Base-by-base conservation (phyloP, 2,329 filamentous ascomycete genomes). In the Epichloe aotearoae region DNA sequence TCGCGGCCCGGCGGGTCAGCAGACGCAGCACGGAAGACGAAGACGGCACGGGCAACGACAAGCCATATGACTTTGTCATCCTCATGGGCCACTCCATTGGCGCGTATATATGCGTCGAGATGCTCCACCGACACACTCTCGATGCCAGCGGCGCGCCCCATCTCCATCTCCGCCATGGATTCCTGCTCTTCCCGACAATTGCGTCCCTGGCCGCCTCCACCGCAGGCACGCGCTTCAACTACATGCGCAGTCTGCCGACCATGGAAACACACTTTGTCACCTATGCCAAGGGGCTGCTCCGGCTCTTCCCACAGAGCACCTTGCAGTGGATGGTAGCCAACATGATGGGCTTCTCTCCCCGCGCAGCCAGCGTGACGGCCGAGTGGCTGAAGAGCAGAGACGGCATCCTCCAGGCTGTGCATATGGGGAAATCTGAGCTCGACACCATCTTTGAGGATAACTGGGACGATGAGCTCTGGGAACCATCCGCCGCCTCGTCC, bases 11-110 rank as follows among this genome's bases (percentile, higher is more conserved):
- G 17, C 49, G 46, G n/a, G 42, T 26, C 23, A 26, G 23, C 6
- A 23, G 23, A 23, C 23, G 5, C 26, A 44, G 37, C 33, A 30
- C 33, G 36, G 45, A 41, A 8, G 59, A 54, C 2, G 61, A 59
- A 3, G 50, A 59, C 3, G 50, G 61, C 5, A 15, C 14, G 15
- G 57, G 59, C 1, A 55, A 64, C 39, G 68, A 65, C 37, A 58
- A 64, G 45, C 62, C 66, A 0, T 82, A 77, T 55, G 72, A 80
- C 59, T 71, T 71, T 47, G 76, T 88, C 17, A 72, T 88, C 7
- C 67, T 90, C 15, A 76, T 85, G 47, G 86, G 84, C 4, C 86
- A 90, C 64, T 88, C 84, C 0, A 82, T 90, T 1, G 86, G 86
- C 23, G 71, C 79, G 10, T 90, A 86, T 62, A 83, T 90, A 19